Evolutionary conservation across 768 basidiomycete species (phyloP).

Genomic region (Lactifluus piperatus): DNA sequence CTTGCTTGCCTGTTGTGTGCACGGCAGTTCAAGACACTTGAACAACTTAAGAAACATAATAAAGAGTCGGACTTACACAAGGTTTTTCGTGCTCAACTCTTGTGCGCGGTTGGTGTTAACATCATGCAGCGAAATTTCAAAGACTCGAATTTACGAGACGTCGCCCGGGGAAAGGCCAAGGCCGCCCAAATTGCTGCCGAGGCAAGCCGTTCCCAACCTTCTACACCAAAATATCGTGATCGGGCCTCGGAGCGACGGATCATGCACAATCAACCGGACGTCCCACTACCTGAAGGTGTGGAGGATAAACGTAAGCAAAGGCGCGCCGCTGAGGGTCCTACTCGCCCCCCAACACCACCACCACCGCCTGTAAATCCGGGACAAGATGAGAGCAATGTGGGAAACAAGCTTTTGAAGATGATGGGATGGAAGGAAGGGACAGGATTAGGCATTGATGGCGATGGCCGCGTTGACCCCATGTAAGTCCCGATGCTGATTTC

Average conservation of each 20-base stretch:
- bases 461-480: constrained; percentile 86
- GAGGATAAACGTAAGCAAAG: constrained; percentile 37
- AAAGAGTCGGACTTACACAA: constrained; percentile 94
- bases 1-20: constrained; percentile 87
- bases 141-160: constrained; percentile 60
- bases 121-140: constrained; percentile 71
- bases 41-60: constrained; percentile 83
- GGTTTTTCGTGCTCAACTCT: constrained; percentile 35
- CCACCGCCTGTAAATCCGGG: constrained; percentile 60
- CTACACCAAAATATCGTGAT: constrained; percentile 83
- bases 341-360: constrained; percentile 51
- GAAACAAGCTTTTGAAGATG: constrained; percentile 90
- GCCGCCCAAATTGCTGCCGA: constrained; percentile 34
- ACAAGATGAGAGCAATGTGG: constrained; percentile 78
- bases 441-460: constrained; percentile 74
- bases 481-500: constrained; percentile 30
- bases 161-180: constrained; percentile 59
- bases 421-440: constrained; percentile 96
- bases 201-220: constrained; percentile 23
- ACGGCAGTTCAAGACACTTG: constrained; percentile 83
- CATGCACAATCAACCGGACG: constrained; percentile 87
- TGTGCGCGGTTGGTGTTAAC: neutral
- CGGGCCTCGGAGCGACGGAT: constrained; percentile 87
- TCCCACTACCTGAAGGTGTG: constrained; percentile 52
- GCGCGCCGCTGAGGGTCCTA: constrained; percentile 49